Conservation (phyloP, 208 protist species). For the Entamoeba dispar region DNA sequence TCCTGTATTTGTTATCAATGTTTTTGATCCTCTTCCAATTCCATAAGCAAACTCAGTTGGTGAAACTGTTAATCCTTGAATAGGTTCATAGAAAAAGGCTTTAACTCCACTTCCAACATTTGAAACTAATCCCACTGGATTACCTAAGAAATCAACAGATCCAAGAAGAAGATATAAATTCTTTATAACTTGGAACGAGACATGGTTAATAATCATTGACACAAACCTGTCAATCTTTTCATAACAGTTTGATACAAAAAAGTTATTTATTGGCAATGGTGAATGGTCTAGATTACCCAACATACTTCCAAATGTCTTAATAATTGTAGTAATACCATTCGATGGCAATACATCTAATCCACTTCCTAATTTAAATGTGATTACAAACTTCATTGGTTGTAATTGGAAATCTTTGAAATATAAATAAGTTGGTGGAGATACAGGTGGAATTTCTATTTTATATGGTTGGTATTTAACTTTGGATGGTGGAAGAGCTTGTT, state of each 20-base stretch:
- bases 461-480: not conserved
- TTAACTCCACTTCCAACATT: not conserved
- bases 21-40: not conserved
- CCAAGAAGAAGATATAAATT: not conserved
- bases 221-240: not conserved
- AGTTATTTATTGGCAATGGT: not conserved
- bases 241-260: not conserved
- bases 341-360: not conserved
- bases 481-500: not conserved
- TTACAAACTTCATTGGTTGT: not conserved
- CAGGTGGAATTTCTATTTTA: not conserved
- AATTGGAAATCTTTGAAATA: not conserved
- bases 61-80: not conserved
- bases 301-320: not conserved
- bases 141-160: not conserved
- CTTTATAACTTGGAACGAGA: not conserved
- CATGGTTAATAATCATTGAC: not conserved
- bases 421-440: not conserved
- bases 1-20: not conserved
- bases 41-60: not conserved
- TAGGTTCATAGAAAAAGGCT: not conserved
- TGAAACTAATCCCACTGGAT: not conserved
- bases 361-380: not conserved
- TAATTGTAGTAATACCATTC: not conserved
- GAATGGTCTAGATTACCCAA: not conserved